Evolutionary conservation across 306 rosid species (phyloP).

Genomic region (Rosa chinensis): DNA sequence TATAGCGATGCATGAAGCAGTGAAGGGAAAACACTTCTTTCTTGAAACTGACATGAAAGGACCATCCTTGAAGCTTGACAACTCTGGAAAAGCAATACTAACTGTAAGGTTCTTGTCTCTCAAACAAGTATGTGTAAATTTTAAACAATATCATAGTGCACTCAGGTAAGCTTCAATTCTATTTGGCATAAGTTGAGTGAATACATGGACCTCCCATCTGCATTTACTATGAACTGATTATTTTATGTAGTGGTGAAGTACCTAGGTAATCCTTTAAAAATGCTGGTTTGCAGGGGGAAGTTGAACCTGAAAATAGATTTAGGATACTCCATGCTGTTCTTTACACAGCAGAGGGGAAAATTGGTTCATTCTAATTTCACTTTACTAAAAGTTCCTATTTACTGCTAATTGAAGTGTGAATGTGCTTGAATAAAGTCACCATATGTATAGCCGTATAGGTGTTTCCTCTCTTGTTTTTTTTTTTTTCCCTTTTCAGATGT

Average conservation of each 20-base stretch:
- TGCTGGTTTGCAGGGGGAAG: neutral
- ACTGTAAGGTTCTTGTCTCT: constrained; percentile 47
- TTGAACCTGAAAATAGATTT: neutral
- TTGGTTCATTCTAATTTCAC: neutral
- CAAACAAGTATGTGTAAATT: neutral
- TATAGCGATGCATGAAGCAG: constrained; percentile 65
- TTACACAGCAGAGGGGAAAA: neutral
- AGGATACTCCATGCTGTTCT: neutral
- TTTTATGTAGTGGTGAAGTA: neutral
- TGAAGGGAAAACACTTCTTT: constrained; percentile 83
- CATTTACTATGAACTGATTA: neutral
- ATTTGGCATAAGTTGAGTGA: neutral
- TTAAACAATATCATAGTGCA: neutral
- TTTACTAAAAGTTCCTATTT: neutral
- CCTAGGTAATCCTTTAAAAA: neutral
- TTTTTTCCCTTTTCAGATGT: neutral
- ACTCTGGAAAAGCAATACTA: constrained; percentile 86
- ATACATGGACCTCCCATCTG: neutral
- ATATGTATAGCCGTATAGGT: too few species aligned
- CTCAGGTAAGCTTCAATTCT: neutral
- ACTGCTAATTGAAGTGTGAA: neutral
- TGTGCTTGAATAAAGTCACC: neutral
- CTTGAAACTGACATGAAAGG: constrained; percentile 83
- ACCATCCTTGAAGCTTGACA: constrained; percentile 81
- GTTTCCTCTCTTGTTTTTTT: neutral